Percentiles rank a stretch among this genome's conserved stretches.
These are phyloP conservation scores for Tardiomyces blankii DNA, from an alignment of 1,139 yeast species.

Conservation along the genomic window DNA sequence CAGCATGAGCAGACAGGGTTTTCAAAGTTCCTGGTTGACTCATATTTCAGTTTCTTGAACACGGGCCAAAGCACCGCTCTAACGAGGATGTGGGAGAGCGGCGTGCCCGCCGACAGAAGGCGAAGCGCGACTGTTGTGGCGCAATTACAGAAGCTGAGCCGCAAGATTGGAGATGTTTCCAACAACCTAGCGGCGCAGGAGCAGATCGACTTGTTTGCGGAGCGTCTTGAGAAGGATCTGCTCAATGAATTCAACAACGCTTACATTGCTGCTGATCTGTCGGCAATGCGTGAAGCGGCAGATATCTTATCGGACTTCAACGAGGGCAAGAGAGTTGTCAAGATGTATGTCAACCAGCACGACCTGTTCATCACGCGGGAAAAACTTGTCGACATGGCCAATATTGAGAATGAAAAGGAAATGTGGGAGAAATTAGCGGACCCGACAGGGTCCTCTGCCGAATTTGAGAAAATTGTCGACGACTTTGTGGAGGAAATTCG, in stretches of 20 bases:
- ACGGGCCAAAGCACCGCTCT: conserved; percentile 50
- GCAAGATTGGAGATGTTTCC: conserved; percentile 31
- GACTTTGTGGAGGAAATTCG: conserved; percentile 32
- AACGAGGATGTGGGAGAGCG: conserved; percentile 23
- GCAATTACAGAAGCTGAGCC: conserved; percentile 52
- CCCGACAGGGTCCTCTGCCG: conserved; percentile 31
- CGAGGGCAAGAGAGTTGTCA: conserved; percentile 76
- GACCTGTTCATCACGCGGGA: conserved; percentile 52
- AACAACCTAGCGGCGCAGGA: conserved; percentile 37
- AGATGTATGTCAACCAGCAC: conserved; percentile 73
- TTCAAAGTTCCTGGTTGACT: conserved; percentile 62
- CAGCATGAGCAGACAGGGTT: conserved; percentile 67
- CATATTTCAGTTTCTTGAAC: conserved; percentile 65
- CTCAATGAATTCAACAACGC: conserved; percentile 30
- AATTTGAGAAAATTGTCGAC: conserved; percentile 31
- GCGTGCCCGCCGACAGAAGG: conserved; percentile 39
- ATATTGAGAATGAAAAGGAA: conserved; percentile 25
- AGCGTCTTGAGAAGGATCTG: conserved; percentile 56
- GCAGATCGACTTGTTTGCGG: conserved; percentile 60
- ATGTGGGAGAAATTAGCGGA: conserved; percentile 40
- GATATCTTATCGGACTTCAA: conserved; percentile 70
- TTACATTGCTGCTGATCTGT: conserved; percentile 43
- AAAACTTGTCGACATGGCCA: conserved; percentile 27
- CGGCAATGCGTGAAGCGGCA: conserved; percentile 71
- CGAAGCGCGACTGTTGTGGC: conserved; percentile 62